These are phyloP conservation scores for Cephalotrichum gorgonifer DNA, from an alignment of 2,329 filamentous ascomycete species.

Conservation along the genomic window DNA sequence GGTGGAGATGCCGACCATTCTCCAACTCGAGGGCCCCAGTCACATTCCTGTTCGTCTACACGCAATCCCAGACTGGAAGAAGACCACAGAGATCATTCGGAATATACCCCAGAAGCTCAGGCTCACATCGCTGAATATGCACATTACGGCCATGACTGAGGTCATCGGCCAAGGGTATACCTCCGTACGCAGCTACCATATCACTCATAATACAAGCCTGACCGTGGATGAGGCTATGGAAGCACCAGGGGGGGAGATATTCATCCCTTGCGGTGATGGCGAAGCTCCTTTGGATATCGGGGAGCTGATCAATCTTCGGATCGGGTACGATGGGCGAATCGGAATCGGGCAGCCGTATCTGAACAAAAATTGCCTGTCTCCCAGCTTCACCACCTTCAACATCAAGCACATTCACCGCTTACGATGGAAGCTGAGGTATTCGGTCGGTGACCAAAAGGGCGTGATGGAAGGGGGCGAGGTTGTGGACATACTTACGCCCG, in stretches of 20 bases:
- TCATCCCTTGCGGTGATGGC: slow-evolving; percentile 1
- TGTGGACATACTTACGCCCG: too few relatives aligned
- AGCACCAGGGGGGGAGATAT: background rate
- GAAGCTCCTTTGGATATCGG: slow-evolving; percentile 7
- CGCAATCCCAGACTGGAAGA: slow-evolving; percentile 6
- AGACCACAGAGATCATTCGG: slow-evolving; percentile 9
- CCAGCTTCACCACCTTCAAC: slow-evolving; percentile 15
- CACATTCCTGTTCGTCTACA: slow-evolving; percentile 13
- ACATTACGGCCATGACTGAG: slow-evolving; percentile 7
- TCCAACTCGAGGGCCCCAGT: slow-evolving; percentile 18
- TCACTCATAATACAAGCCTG: slow-evolving; percentile 1
- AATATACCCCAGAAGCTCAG: slow-evolving; percentile 8
- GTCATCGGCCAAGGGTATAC: slow-evolving; percentile 8
- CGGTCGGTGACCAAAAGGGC: background rate
- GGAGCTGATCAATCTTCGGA: background rate
- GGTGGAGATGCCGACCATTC: slow-evolving; percentile 13
- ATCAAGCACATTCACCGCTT: slow-evolving; percentile 13
- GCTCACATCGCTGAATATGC: slow-evolving; percentile 9
- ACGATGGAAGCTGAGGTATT: slow-evolving; percentile 9
- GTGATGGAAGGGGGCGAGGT: too few relatives aligned
- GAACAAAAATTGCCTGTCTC: slow-evolving; percentile 6
- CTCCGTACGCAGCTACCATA: background rate
- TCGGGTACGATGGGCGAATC: background rate
- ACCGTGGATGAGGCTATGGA: too few relatives aligned
- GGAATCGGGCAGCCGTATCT: background rate